phyloP scores from a whole-genome alignment of 345 rosid species.

The Eucalyptus tenuipes region DNA sequence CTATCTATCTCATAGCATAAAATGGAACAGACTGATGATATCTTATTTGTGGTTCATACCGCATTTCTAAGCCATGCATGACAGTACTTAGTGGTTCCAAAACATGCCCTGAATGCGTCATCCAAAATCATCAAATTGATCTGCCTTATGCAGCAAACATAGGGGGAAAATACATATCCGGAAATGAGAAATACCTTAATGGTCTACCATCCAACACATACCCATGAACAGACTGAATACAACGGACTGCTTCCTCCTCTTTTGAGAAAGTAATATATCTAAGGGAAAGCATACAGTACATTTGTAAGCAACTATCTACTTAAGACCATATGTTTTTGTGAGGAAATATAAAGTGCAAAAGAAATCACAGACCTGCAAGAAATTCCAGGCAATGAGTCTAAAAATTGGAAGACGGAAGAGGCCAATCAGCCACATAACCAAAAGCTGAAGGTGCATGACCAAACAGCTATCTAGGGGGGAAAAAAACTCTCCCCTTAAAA shows the following conservation, averaged over 20 bases:
- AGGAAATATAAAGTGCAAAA: background rate
- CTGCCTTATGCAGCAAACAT: background rate
- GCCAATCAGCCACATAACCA: background rate
- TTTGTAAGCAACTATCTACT: background rate
- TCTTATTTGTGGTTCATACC: conserved; percentile 24
- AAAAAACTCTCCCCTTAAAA: background rate
- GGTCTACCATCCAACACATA: conserved; percentile 78
- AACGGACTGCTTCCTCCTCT: conserved; percentile 90
- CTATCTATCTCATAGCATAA: background rate
- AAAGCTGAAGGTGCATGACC: background rate
- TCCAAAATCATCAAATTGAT: background rate
- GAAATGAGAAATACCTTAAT: conserved; percentile 12
- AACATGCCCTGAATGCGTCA: conserved; percentile 57
- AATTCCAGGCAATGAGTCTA: background rate
- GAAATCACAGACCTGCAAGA: background rate
- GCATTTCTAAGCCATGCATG: conserved; percentile 95
- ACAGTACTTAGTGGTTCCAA: conserved; percentile 94
- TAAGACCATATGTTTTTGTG: background rate
- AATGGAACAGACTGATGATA: background rate
- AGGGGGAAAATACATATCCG: background rate
- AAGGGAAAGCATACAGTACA: background rate
- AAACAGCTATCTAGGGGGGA: background rate
- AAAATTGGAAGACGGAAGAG: background rate
- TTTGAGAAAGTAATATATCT: conserved; percentile 77
- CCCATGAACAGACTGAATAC: conserved; percentile 89